Evolutionary conservation across 257 asterid species (phyloP), one percentile per base, ranked within the genome.

Genomic region (Coffea eugenioides): DNA sequence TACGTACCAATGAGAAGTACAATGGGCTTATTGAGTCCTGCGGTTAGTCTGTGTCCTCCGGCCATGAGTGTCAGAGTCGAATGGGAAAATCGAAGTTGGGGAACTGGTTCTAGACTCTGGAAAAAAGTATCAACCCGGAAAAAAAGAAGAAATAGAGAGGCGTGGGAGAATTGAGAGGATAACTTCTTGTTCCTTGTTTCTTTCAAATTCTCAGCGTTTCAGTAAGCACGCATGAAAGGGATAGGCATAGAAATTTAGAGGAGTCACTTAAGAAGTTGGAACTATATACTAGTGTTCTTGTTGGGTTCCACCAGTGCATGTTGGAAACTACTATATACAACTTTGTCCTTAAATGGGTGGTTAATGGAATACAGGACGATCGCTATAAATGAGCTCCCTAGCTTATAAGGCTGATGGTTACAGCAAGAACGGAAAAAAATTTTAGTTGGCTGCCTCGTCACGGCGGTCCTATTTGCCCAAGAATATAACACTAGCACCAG

Each of bases 1-100:
- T 13, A 1, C 79, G 80, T 92, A 93, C 98, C 93, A 61, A 90
- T 90, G 56, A 93, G 97, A 77, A 94, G 97, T 80, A 93, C 20
- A 84, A 97, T 91, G 75, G 97, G 86, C 73, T 83, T 89, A 89
- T 90, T 91, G 85, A 93, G 90, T 11, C 83, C 84, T 89, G 61
- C 76, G 27, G 43, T 78, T 43, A 86, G 21, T 76, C 81, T 69
- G 54, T 86, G 82, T 46, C 56, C 69, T 48, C 77, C 85, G 36
- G 87, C 87, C 92, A 87, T 88, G 85, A 71, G 73, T 66, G 74
- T 71, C 56, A 51, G 25, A 36, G 21, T 74, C 6, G 57, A 61
- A 36, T 49, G 31, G 9, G 31, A 46, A 39, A 36, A 6, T 4
- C n/a, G 34, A 39, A 41, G 20, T 15, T 4, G 45, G 65, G 25